phyloP scores from a whole-genome alignment of 306 rosid genomes.

The Ormosia semicastrata region DNA sequence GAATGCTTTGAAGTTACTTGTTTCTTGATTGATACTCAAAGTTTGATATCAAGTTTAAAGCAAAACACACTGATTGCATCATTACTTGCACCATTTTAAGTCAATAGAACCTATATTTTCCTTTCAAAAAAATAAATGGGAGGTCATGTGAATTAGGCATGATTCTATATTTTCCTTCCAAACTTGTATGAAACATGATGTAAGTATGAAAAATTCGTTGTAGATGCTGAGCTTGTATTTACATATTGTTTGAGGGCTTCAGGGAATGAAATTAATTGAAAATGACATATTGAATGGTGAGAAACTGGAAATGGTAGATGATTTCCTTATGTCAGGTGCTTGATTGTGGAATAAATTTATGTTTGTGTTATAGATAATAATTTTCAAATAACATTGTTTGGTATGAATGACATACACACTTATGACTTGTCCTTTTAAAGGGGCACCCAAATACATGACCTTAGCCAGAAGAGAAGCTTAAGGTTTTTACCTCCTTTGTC shows the following conservation, averaged over 20 bases:
- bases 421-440: background rate
- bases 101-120: background rate
- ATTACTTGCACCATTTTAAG: background rate
- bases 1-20: background rate
- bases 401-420: background rate
- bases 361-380: background rate
- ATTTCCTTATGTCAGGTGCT: background rate
- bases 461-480: background rate
- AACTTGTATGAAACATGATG: background rate
- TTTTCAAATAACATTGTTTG: conserved; percentile 1
- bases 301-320: background rate
- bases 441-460: background rate
- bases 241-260: background rate
- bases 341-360: conserved; percentile 5
- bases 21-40: background rate
- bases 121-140: background rate
- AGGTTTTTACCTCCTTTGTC: background rate
- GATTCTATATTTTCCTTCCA: background rate
- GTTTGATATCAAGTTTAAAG: background rate
- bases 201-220: background rate
- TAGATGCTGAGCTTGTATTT: background rate
- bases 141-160: background rate
- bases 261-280: background rate
- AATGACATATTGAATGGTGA: background rate
- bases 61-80: background rate